Evolutionary conservation across 306 rosid species (phyloP).

Genomic region (Quillaja saponaria): DNA sequence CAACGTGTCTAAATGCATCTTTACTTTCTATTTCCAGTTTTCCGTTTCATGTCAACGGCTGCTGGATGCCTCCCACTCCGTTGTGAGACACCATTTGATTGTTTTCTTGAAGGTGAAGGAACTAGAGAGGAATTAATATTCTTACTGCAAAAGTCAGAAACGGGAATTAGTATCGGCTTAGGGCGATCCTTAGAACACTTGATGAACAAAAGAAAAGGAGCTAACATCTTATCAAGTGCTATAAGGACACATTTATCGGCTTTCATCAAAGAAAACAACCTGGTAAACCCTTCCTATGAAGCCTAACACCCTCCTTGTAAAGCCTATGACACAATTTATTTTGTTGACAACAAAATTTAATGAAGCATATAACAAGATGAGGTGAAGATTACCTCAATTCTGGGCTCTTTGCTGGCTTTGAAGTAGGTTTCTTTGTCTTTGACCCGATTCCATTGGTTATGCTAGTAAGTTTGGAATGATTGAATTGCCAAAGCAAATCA

Average conservation of each 20-base stretch:
- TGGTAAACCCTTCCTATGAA: no score
- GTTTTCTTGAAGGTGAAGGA: slow-evolving; percentile 83
- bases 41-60: slow-evolving; percentile 76
- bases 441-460: slow-evolving; percentile 55
- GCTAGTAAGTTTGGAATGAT: slow-evolving; percentile 59
- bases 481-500: slow-evolving; percentile 92
- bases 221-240: no score
- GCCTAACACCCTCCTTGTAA: no score
- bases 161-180: slow-evolving; percentile 16
- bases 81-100: slow-evolving; percentile 51
- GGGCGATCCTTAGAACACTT: no score
- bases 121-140: slow-evolving; percentile 54
- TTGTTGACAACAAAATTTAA: background rate
- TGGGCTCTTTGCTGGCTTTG: slow-evolving; percentile 58
- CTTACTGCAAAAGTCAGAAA: slow-evolving; percentile 52
- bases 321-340: no score
- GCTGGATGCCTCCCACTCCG: slow-evolving; percentile 69
- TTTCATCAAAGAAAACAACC: no score
- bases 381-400: slow-evolving; percentile 62
- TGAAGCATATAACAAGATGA: background rate
- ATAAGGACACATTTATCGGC: no score
- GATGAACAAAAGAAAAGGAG: no score
- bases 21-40: slow-evolving; percentile 69
- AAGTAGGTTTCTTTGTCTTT: slow-evolving; percentile 46
- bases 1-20: slow-evolving; percentile 29